These are phyloP conservation scores for Panicum virgatum DNA, from an alignment of 202 grass and related monocot genomes.

Conservation along the genomic window DNA sequence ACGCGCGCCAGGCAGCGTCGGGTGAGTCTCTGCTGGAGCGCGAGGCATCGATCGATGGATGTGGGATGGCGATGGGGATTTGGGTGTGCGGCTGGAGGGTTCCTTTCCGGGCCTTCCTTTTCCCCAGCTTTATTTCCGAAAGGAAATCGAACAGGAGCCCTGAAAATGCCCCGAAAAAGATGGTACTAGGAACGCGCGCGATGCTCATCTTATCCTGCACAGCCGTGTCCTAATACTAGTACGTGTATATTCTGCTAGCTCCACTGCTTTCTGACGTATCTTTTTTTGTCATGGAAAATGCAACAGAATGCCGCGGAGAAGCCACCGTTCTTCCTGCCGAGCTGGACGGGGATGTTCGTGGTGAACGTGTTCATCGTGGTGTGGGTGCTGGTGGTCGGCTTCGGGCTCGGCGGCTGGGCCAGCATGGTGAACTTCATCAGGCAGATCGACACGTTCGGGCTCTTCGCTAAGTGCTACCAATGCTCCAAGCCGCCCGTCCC, in stretches of 20 bases:
- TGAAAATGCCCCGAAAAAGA: too few relatives aligned
- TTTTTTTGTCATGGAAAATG: neutral
- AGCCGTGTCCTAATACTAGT: neutral
- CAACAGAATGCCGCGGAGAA: constrained; percentile 94
- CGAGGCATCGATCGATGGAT: too few relatives aligned
- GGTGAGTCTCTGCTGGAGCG: too few relatives aligned
- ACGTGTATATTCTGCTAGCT: neutral
- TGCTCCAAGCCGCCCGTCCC: constrained; percentile 63
- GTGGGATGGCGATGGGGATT: constrained; percentile 10
- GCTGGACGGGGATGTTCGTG: constrained; percentile 91
- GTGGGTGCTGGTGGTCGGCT: constrained; percentile 96
- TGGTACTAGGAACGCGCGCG: too few relatives aligned
- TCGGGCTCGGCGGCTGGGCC: constrained; percentile 95
- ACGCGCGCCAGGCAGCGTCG: too few relatives aligned
- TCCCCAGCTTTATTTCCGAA: constrained; percentile 14
- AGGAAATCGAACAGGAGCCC: too few relatives aligned
- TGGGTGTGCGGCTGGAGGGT: constrained; percentile 17
- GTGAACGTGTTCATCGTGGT: constrained; percentile 87
- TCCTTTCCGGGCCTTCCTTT: constrained; percentile 28
- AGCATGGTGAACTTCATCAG: constrained; percentile 88
- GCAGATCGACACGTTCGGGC: constrained; percentile 96
- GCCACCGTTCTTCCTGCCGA: constrained; percentile 83
- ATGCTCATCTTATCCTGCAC: too few relatives aligned
- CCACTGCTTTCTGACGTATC: neutral
- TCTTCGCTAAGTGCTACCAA: constrained; percentile 99